Evolutionary conservation across 306 rosid genomes (phyloP), one percentile per base, ranked within the genome.

Genomic region (Sicyos baderoa): DNA sequence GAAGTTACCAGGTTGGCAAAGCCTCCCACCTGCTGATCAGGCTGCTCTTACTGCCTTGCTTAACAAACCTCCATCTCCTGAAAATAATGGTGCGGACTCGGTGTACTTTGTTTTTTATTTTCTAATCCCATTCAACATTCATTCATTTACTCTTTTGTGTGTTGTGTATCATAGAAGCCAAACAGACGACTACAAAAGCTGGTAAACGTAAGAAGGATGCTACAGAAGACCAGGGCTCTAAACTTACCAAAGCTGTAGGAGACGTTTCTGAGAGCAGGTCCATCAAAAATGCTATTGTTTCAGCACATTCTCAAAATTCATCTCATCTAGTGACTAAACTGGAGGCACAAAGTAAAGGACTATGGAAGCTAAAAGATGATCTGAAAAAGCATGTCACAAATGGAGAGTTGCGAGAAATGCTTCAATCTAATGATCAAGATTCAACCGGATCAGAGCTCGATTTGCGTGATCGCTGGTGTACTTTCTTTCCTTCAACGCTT

Each of bases 391-490:
- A 93, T 4, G 90, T 86, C 77, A 71, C 90, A 47, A 84, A 79
- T 52, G 76, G 81, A 44, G 99, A 90, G 84, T 44, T 93, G 86
- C 91, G 97, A 12, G 82, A 73, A 81, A 93, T 93, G 87, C 90
- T 93, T 74, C 91, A 88, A 75, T 76, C 40, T 75, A 93, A 93
- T 68, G 76, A 19, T 76, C 96, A 88, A 79, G 95, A 82, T 77
- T 82, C 88, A 70, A 74, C 88, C 9, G 97, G 99, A 79, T 90
- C 99, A 76, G 99, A 90, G 78, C 86, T 90, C 77, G 96, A 90
- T 82, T 82, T 93, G 82, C 97, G 94, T 17, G 97, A 93, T 50
- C 97, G 81, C 81, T 90, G 97, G 99, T 25, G 29, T 93, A 90
- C 54, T 69, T 71, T 75, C 21, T 11, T 58, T n/a, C 47, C 32